Evolutionary conservation across 306 rosid species (phyloP).

Genomic region (Carpinus fangiana): DNA sequence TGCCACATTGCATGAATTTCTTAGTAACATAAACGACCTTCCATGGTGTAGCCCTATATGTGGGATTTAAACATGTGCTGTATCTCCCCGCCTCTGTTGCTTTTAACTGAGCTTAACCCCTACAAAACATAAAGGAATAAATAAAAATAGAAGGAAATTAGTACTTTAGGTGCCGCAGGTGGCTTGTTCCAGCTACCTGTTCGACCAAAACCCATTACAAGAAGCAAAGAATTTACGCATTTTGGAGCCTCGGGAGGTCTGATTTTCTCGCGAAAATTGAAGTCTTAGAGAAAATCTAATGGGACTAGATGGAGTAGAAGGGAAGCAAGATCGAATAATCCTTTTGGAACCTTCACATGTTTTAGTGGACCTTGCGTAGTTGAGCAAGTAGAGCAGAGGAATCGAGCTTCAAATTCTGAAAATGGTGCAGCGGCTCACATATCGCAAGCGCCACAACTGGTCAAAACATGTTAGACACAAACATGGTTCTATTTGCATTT

Average conservation of each 20-base stretch:
- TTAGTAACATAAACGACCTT: conserved; percentile 17
- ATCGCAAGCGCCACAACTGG: conserved; percentile 71
- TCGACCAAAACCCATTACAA: conserved; percentile 20
- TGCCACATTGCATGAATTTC: conserved; percentile 21
- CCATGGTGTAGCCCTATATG: conserved; percentile 9
- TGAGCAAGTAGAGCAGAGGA: neutral
- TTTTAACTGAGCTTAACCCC: no score
- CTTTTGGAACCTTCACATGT: conserved; percentile 62
- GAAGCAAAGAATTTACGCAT: conserved; percentile 11
- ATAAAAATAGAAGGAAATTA: no score
- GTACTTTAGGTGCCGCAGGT: no score
- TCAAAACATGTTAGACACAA: no score
- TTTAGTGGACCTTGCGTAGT: conserved; percentile 10
- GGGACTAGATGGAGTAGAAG: conserved; percentile 20
- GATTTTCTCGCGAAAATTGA: conserved; percentile 30
- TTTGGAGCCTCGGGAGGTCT: conserved; percentile 15
- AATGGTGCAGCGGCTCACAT: conserved; percentile 88
- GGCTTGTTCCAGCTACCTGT: neutral
- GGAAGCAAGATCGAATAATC: conserved; percentile 8
- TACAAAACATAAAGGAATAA: no score
- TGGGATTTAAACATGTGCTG: conserved; percentile 5
- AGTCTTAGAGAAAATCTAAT: conserved; percentile 16
- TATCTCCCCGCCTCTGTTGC: neutral
- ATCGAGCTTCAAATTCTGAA: neutral
- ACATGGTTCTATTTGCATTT: no score